Base-by-base conservation (phyloP, 257 asterid genomes). In the Lycium ferocissimum region DNA sequence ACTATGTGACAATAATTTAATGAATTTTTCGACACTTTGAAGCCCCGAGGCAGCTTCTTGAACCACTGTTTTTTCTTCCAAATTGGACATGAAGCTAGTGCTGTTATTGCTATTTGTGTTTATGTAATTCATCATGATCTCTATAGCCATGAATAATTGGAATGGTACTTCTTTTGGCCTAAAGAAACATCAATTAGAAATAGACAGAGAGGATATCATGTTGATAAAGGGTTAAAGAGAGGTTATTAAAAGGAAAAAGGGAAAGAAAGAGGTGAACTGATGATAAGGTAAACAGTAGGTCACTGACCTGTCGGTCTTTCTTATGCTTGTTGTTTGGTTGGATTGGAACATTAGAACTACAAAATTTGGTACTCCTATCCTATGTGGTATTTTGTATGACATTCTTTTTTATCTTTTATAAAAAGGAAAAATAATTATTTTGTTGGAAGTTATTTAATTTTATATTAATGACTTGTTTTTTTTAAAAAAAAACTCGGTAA, bases 1-100 rank as follows among this genome's bases (percentile, higher is more conserved):
- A 13, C 83, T 49, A 26, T 58, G 83, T 22, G 98, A 88, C 69
- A 94, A 84, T 22, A 96, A 51, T 82, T 89, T 78, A 88, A 96
- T 82, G 66, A 96, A 90, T 79, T 90, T 90, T 51, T 92, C 95
- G n/a, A 96, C 99, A 58, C 90, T 92, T 63, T 92, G 91, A 66
- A 96, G 85, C 1, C 98, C 98, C 57, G 94, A 91, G 33, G 94
- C 92, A 18, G 96, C 95, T 88, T 95, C 95, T 69, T 85, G 86
- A 61, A 90, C 94, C 56, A 90, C 94, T 0, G 90, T 89, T 84
- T 37, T 89, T 59, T 91, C 93, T 84, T 90, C 93, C 5, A 92
- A 66, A 7, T 81, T 89, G 3, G 87, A 58, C 22, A 70, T 85
- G n/a, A 90, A 86, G 80, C 38, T 66, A 59, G 20, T 38, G 43